Evolutionary conservation across 202 grass and related monocot genomes (phyloP).

Genomic region (Alloteropsis angusta): DNA sequence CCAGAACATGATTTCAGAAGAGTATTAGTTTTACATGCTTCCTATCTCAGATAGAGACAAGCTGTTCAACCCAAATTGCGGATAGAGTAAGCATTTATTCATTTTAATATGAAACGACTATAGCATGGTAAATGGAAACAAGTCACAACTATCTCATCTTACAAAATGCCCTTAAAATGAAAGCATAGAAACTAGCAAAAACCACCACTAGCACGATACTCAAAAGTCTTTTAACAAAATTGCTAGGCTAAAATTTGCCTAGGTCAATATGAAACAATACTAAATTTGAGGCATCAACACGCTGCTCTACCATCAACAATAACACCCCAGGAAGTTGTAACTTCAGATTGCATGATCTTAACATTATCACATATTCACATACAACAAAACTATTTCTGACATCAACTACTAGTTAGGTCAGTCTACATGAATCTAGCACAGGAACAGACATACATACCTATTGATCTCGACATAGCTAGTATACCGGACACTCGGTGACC

Average conservation of each 20-base stretch:
- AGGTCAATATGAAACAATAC: background rate
- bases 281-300: background rate
- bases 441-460: slow-evolving; percentile 46
- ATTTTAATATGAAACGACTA: background rate
- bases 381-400: background rate
- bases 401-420: background rate
- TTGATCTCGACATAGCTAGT: slow-evolving; percentile 85
- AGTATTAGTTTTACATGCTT: background rate
- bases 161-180: background rate
- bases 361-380: background rate
- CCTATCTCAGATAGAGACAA: background rate
- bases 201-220: background rate
- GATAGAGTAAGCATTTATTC: background rate
- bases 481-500: slow-evolving; percentile 70
- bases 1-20: background rate
- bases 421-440: slow-evolving; percentile 7
- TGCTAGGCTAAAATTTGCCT: background rate
- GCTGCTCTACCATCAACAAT: background rate
- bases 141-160: background rate
- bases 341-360: background rate
- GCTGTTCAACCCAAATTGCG: background rate
- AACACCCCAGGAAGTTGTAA: background rate
- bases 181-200: background rate
- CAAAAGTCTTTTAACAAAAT: background rate
- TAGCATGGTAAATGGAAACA: background rate